Base-by-base conservation (phyloP, 139 green algal species). In the Axilococcus clingmanii region DNA sequence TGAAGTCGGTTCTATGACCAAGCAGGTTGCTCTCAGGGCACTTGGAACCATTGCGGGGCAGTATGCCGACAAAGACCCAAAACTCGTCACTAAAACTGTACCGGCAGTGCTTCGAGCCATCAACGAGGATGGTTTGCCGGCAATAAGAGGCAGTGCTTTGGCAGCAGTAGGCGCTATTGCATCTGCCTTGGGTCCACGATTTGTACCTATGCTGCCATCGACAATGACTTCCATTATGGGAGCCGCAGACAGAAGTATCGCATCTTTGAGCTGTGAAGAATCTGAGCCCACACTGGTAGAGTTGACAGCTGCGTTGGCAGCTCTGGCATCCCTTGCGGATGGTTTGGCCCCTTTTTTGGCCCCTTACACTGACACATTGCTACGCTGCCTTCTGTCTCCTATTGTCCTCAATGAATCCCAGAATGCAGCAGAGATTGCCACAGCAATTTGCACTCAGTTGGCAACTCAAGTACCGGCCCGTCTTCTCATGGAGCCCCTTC, bases 401-500 rank as follows among this genome's bases (percentile, higher is more conserved):
- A n/a, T n/a, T n/a, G n/a, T n/a, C n/a, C n/a, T n/a, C n/a, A n/a
- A n/a, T n/a, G n/a, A n/a, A n/a, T n/a, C n/a, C n/a, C n/a, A n/a
- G n/a, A n/a, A n/a, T n/a, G n/a, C n/a, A n/a, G n/a, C n/a, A n/a
- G n/a, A n/a, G n/a, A n/a, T n/a, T n/a, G n/a, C n/a, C n/a, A n/a
- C n/a, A n/a, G n/a, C n/a, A n/a, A n/a, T n/a, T n/a, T n/a, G n/a
- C n/a, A 32, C 4, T 7, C 34, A 33, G 4, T 52, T 87, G 51
- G 49, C 79, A 4, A 27, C 24, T 0, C 34, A 36, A 14, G 49
- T 89, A 3, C 70, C 80, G 3, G 16, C 82, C 7, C 63, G 84
- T 1, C 66, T 94, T 46, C 72, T 94, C 53, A 58, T 94, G 25
- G 52, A 61, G 5, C 64, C 82, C 4, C 58, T 94, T n/a, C 36